Base-by-base conservation (phyloP, 225 moss, liverwort and hornwort species). In the Pleurozium schreberi region DNA sequence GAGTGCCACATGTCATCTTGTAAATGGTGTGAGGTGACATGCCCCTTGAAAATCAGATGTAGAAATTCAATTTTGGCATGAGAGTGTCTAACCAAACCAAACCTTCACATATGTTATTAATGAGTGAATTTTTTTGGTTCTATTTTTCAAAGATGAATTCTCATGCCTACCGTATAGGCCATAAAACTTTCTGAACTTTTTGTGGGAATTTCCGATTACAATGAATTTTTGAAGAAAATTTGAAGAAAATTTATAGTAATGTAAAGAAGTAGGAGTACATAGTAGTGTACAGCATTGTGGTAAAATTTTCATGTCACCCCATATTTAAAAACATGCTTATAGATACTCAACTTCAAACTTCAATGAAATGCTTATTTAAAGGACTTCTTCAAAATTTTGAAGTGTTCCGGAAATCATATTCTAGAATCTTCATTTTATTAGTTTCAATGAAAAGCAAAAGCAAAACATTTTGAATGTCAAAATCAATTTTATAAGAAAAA, bases 261-360 rank as follows among this genome's bases (percentile, higher is more conserved):
- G n/a, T n/a, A n/a, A n/a, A n/a, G n/a, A n/a, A n/a, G 2, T 10
- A 28, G 1, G 16, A 27, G 16, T 27, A 27, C 9, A 27, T 9
- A 40, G 2, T 8, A 13, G 14, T 69, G 8, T 2, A 69, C 0
- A 69, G 7, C 8, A 25, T 69, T 71, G 8, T 9, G 3, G 13
- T 8, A 27, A 5, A 5, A 43, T 70, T 5, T 0, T 0, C 27
- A 1, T 27, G 1, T 27, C 16, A 71, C 2, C 9, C 43, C 0
- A 17, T 3, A 71, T 71, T 43, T 10, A 71, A 5, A 71, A 71
- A 27, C 0, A 0, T 43, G 5, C 1, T 9, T 27, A 71, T 42
- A 6, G 17, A 17, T 22, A 6, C 1, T 10, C 9, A 14, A 42
- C 42, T 70, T n/a, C 16, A 16, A 43, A 27, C 27, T 43, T 71